Evolutionary conservation across 2,329 filamentous ascomycete genomes (phyloP).

Genomic region (Fusarium sp.): DNA sequence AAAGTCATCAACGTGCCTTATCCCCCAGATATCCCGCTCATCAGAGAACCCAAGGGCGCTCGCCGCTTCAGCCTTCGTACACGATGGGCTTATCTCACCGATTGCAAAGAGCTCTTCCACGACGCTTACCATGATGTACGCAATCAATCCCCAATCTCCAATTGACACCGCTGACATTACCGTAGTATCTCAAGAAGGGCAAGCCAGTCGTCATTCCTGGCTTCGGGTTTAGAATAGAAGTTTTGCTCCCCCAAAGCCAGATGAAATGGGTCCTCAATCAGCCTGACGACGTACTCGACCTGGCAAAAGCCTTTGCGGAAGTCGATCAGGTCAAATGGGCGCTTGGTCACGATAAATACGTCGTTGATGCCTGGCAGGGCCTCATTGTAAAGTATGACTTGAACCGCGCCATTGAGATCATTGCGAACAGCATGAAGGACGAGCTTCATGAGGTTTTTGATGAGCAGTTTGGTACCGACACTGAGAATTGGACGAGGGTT

Average conservation of each 20-base stretch:
- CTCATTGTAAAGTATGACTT: conserved; percentile 54
- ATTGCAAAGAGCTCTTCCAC: conserved; percentile 48
- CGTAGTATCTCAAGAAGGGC: conserved; percentile 58
- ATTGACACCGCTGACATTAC: not conserved
- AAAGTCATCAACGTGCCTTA: conserved; percentile 41
- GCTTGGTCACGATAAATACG: conserved; percentile 53
- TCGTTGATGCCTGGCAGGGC: conserved; percentile 54
- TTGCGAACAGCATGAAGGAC: conserved; percentile 52
- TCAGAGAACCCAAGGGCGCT: conserved; percentile 46
- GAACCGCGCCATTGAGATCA: conserved; percentile 51
- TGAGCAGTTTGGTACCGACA: conserved; percentile 51
- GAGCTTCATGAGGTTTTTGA: conserved; percentile 54
- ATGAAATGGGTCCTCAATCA: conserved; percentile 57
- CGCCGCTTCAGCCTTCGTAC: conserved; percentile 50
- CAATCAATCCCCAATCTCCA: accelerated
- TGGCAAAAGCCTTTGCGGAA: conserved; percentile 54
- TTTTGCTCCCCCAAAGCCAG: conserved; percentile 57
- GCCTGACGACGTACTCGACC: conserved; percentile 54
- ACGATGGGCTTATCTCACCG: conserved; percentile 46
- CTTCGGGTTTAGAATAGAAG: conserved; percentile 55
- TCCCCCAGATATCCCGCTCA: conserved; percentile 44
- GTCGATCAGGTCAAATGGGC: conserved; percentile 54
- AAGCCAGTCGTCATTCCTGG: conserved; percentile 57
- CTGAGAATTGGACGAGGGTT: conserved; percentile 52
- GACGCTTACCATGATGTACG: conserved; percentile 51